These are phyloP conservation scores for Fusarium brachygibbosum DNA, from an alignment of 2,329 filamentous ascomycete species.

Conservation along the genomic window DNA sequence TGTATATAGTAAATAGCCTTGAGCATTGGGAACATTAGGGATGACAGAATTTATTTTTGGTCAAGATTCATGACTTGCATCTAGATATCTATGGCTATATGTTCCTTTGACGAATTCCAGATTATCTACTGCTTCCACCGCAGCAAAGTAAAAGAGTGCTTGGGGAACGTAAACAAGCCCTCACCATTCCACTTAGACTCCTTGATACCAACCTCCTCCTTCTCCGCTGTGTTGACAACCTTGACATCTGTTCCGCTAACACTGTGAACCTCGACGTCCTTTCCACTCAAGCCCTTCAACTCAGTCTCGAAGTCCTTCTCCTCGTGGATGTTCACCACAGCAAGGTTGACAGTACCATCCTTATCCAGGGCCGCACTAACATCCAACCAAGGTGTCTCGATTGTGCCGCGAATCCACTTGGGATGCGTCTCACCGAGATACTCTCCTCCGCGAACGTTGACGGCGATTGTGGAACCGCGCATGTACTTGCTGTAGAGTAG, in stretches of 20 bases:
- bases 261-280: slow-evolving; percentile 70
- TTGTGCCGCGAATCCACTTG: slow-evolving; percentile 72
- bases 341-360: slow-evolving; percentile 73
- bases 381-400: slow-evolving; percentile 79
- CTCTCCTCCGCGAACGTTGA: slow-evolving; percentile 72
- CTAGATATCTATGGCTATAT: neutral
- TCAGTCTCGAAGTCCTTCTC: slow-evolving; percentile 70
- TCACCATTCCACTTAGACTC: slow-evolving; percentile 71
- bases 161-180: slow-evolving; percentile 74
- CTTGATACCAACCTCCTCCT: slow-evolving; percentile 68
- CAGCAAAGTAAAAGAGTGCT: slow-evolving; percentile 78
- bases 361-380: slow-evolving; percentile 71
- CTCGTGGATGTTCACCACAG: slow-evolving; percentile 79
- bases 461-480: slow-evolving; percentile 77
- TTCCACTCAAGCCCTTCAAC: slow-evolving; percentile 65
- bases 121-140: slow-evolving; percentile 63
- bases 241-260: slow-evolving; percentile 63
- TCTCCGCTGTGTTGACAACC: slow-evolving; percentile 72
- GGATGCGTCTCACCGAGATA: slow-evolving; percentile 78
- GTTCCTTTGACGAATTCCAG: neutral
- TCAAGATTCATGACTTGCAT: slow-evolving; percentile 5
- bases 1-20: neutral
- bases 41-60: neutral
- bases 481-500: slow-evolving; percentile 70
- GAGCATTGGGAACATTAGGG: too few relatives aligned